Evolutionary conservation across 768 basidiomycete species (phyloP).

Genomic region (Scleroderma citrinum): DNA sequence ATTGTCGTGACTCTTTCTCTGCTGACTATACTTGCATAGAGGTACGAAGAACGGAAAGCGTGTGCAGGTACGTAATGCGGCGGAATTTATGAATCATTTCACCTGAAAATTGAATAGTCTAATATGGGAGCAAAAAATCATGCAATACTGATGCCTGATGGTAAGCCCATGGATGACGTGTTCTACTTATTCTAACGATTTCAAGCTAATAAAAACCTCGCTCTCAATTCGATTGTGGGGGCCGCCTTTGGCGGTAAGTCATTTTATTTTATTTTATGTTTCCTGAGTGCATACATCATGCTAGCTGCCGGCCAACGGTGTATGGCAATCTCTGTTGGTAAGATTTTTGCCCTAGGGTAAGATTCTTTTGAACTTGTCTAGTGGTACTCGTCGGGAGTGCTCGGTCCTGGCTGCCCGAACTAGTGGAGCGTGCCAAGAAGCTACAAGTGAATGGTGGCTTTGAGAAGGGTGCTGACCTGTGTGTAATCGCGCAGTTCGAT

Average conservation of each 20-base stretch:
- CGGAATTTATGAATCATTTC: not conserved
- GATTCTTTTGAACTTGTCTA: conserved; percentile 16
- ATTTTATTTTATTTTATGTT: conserved; percentile 13
- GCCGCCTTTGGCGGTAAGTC: conserved; percentile 83
- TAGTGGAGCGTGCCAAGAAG: conserved; percentile 73
- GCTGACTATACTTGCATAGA: conserved; percentile 32
- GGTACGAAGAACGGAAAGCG: conserved; percentile 86
- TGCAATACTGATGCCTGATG: conserved; percentile 89
- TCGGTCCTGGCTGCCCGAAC: conserved; percentile 77
- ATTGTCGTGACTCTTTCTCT: conserved; percentile 1
- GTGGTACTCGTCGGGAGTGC: conserved; percentile 80
- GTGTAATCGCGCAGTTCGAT: conserved; percentile 9
- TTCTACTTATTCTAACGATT: not conserved
- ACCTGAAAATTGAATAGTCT: conserved; percentile 32
- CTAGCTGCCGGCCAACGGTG: conserved; percentile 93
- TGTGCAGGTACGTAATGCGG: conserved; percentile 55
- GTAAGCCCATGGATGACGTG: conserved; percentile 36
- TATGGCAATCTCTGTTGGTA: conserved; percentile 93
- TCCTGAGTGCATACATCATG: conserved; percentile 8
- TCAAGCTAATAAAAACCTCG: conserved; percentile 84
- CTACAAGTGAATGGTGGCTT: conserved; percentile 90
- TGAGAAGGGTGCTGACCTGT: conserved; percentile 81
- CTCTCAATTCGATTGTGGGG: conserved; percentile 87
- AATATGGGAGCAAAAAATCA: conserved; percentile 98
- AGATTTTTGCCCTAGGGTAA: conserved; percentile 15